phyloP scores from a whole-genome alignment of 345 rosid species.

The Rubroshorea leprosula region DNA sequence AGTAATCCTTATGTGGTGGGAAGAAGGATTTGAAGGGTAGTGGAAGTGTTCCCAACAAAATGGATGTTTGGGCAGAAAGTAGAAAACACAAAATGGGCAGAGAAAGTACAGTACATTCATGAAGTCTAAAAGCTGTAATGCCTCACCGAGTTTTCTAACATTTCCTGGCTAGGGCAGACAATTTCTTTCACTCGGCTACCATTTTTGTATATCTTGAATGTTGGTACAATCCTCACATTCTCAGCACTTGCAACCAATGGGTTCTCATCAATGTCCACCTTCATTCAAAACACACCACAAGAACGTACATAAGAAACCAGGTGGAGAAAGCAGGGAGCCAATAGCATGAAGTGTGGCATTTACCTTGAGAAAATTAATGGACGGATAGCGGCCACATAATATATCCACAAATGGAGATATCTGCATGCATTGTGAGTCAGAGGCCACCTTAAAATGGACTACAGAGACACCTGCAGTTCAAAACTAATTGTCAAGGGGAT shows the following conservation, averaged over 20 bases:
- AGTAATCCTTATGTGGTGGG: slow-evolving; percentile 32
- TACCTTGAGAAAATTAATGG: slow-evolving; percentile 85
- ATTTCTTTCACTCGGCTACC: slow-evolving; percentile 85
- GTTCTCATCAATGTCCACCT: slow-evolving; percentile 75
- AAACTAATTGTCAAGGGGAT: neutral
- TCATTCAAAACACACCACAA: slow-evolving; percentile 14
- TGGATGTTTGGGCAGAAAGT: slow-evolving; percentile 19
- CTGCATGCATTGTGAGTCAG: slow-evolving; percentile 73
- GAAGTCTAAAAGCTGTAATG: slow-evolving; percentile 75
- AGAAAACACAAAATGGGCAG: slow-evolving; percentile 14
- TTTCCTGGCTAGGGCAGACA: slow-evolving; percentile 78
- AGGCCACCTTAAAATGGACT: slow-evolving; percentile 58
- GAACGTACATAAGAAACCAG: neutral
- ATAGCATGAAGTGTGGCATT: neutral
- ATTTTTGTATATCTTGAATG: slow-evolving; percentile 91
- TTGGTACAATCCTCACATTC: slow-evolving; percentile 83
- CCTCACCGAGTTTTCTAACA: slow-evolving; percentile 90
- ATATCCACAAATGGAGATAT: slow-evolving; percentile 67
- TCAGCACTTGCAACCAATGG: slow-evolving; percentile 54
- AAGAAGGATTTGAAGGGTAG: slow-evolving; percentile 22
- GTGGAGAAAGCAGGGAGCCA: neutral
- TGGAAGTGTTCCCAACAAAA: slow-evolving; percentile 24
- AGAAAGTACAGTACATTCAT: slow-evolving; percentile 20
- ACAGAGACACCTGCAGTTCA: slow-evolving; percentile 59
- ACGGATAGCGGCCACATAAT: slow-evolving; percentile 78